Evolutionary conservation across 2,329 filamentous ascomycete species (phyloP).

Genomic region (Coniochaeta prunicola): DNA sequence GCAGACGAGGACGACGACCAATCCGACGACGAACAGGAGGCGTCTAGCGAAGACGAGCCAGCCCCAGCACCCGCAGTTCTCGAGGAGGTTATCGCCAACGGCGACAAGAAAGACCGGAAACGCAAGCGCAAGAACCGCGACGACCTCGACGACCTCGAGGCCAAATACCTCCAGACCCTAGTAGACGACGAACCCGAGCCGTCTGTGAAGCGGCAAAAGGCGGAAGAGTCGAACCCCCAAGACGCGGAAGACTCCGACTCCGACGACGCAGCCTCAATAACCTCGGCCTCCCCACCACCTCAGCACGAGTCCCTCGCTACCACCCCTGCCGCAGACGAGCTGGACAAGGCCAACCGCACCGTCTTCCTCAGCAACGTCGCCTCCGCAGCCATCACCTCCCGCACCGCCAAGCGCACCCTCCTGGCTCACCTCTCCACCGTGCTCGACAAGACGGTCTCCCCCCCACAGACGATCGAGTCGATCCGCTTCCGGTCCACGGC

Average conservation of each 20-base stretch:
- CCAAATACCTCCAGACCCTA: constrained; percentile 61
- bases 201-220: constrained; percentile 47
- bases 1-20: constrained; percentile 23
- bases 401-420: constrained; percentile 70
- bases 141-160: constrained; percentile 63
- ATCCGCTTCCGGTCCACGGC: constrained; percentile 91
- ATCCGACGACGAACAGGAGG: constrained; percentile 28
- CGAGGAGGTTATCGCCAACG: constrained; percentile 28
- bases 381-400: constrained; percentile 72
- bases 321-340: constrained; percentile 50
- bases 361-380: constrained; percentile 93
- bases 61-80: constrained; percentile 22
- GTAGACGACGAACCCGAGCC: constrained; percentile 47
- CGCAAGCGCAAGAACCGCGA: constrained; percentile 54
- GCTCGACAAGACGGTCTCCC: constrained; percentile 44
- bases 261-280: constrained; percentile 22
- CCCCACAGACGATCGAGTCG: constrained; percentile 73
- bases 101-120: constrained; percentile 48
- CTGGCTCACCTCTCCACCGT: constrained; percentile 73
- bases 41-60: constrained; percentile 27
- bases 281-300: neutral
- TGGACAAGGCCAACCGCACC: constrained; percentile 83
- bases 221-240: constrained; percentile 33
- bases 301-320: constrained; percentile 49
- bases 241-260: constrained; percentile 29